Conservation (phyloP, 2,329 filamentous ascomycete species). For the Apiospora kogelbergensis region DNA sequence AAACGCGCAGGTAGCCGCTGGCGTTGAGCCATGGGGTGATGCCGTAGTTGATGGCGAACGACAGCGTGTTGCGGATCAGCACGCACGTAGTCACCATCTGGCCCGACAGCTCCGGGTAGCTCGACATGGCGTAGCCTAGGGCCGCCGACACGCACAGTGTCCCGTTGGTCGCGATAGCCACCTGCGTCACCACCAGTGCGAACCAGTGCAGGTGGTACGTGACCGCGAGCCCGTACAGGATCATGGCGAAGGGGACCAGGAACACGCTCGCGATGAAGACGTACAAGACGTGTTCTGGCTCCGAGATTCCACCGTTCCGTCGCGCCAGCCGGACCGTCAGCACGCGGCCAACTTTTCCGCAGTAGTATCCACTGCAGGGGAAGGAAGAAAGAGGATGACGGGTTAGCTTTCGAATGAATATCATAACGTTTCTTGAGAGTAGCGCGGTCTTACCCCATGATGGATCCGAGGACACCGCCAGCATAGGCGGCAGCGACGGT, state of each 20-base stretch:
- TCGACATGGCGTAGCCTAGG: conserved; percentile 31
- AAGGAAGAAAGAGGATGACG: no score
- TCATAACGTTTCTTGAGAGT: conserved; percentile 11
- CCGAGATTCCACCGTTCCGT: conserved; percentile 22
- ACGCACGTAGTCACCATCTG: conserved; percentile 31
- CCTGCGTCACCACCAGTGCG: conserved; percentile 28
- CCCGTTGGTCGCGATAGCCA: conserved; percentile 26
- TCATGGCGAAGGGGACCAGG: conserved; percentile 19
- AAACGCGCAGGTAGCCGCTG: conserved; percentile 39
- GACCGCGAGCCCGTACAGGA: conserved; percentile 22
- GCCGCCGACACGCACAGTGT: conserved; percentile 26
- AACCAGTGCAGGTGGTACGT: conserved; percentile 33
- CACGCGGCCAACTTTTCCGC: conserved; percentile 32
- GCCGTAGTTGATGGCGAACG: conserved; percentile 50
- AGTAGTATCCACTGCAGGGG: conserved; percentile 26
- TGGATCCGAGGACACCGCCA: conserved; percentile 20
- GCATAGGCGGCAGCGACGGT: conserved; percentile 27
- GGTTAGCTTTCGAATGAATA: conserved; percentile 27
- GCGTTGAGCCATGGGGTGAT: conserved; percentile 37
- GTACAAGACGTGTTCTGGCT: conserved; percentile 24
- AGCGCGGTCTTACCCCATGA: conserved; percentile 21
- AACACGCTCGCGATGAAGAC: conserved; percentile 19
- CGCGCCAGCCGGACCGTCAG: conserved; percentile 22
- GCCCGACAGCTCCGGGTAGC: conserved; percentile 31
- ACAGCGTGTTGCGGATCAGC: conserved; percentile 46